Evolutionary conservation across 2,329 filamentous ascomycete genomes (phyloP).

Genomic region (Hansfordia pulvinata): DNA sequence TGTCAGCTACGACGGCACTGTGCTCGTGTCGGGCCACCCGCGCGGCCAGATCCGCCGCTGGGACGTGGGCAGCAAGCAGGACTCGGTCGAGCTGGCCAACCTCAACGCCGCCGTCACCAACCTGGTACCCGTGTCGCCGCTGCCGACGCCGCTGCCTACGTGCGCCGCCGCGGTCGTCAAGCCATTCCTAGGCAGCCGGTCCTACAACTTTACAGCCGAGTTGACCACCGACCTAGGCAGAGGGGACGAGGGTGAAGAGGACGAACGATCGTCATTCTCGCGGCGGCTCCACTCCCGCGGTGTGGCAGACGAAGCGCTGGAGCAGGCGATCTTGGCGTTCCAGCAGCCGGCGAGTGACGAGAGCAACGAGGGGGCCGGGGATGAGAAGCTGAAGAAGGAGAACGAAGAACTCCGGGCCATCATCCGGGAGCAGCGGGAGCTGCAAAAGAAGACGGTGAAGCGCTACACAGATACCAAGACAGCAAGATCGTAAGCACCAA

Average conservation of each 20-base stretch:
- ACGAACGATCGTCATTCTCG: constrained; percentile 25
- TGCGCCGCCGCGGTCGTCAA: constrained; percentile 57
- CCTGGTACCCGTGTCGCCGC: constrained; percentile 55
- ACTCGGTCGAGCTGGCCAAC: constrained; percentile 52
- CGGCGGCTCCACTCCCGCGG: constrained; percentile 31
- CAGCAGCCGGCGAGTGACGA: constrained; percentile 16
- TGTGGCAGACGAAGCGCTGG: constrained; percentile 30
- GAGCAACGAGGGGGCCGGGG: constrained; percentile 18
- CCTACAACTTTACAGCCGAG: constrained; percentile 54
- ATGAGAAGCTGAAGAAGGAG: constrained; percentile 14
- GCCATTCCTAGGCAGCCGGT: constrained; percentile 55
- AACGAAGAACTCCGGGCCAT: constrained; percentile 30
- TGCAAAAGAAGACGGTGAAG: constrained; percentile 24
- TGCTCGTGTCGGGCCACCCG: constrained; percentile 66
- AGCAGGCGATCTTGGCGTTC: constrained; percentile 35
- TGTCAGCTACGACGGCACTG: constrained; percentile 71
- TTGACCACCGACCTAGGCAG: constrained; percentile 29
- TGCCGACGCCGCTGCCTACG: constrained; percentile 29
- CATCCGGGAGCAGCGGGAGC: constrained; percentile 26
- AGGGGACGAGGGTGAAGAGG: too few species aligned
- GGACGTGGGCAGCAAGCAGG: constrained; percentile 61
- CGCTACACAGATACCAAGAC: constrained; percentile 15
- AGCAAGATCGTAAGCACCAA: constrained; percentile 10
- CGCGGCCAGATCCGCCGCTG: constrained; percentile 69
- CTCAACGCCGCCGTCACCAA: constrained; percentile 78